Evolutionary conservation across 305 asterid species (phyloP), one percentile per base, ranked within the genome.

Genomic region (Plantago lanceolata): DNA sequence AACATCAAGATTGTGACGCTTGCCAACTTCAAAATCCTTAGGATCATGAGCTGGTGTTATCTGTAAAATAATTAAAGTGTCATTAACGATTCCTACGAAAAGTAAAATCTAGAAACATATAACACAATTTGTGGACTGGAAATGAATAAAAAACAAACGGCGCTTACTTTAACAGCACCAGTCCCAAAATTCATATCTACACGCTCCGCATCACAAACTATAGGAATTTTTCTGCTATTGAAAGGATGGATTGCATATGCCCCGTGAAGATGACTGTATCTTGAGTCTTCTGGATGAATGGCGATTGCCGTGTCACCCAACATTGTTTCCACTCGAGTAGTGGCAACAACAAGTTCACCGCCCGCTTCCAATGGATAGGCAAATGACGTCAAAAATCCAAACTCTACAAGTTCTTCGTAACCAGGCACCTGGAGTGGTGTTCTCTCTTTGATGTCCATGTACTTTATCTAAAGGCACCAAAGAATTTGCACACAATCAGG

Each of bases 271-370:
- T 89, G 84, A 55, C 63, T 75, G 78, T 93, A 93, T 78, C 94
- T 80, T 56, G 77, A 65, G 71, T 93, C 99, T 65, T 89, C 76
- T 8, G 97, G 97, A 79, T 93, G 99, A 65, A 93, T 73, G 31
- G 99, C 97, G 71, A 93, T 83, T 15, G 99, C 99, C 56, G 99
- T 84, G 74, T 89, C 99, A 52, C 99, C 99, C 55, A 93, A 85
- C 99, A 89, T 87, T 64, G 99, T 89, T 74, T 93, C 99, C 69
- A 89, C 82, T 63, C 97, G 81, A 7, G 99, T 93, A 64, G 99
- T 93, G 7, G 99, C 99, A 76, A 93, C 99, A 61, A 93, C 80
- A 78, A 93, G 80, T 79, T 93, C 99, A 48, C 92, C 97, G 47
- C 76, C 84, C 59, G 75, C 92, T 80, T 89, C 97, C 75, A 93